Base-by-base conservation (phyloP, 371 early-diverging fungal species). In the Mortierella sp. region DNA sequence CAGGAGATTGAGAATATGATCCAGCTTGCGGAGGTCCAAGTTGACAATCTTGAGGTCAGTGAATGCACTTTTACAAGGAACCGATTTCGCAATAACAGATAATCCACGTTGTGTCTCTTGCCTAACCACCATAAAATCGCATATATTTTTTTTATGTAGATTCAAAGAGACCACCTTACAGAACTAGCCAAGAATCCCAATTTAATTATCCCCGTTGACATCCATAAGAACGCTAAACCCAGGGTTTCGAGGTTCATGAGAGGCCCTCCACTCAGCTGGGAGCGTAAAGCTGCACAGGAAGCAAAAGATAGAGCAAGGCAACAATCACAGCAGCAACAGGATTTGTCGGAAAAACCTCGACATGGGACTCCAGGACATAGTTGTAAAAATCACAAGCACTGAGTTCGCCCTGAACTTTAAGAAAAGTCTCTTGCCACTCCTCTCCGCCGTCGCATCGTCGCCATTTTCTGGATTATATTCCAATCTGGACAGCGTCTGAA, bases 141-240 rank as follows among this genome's bases (percentile, higher is more conserved):
- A n/a, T n/a, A n/a, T n/a, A n/a, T 13, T 43, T 1, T 66, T 35
- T 26, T 59, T 8, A 3, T 22, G 12, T 28, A 80, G 81, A 80
- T 80, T 29, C 81, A 80, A 54, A 51, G 68, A 37, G 75, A 80
- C 34, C 81, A 80, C 31, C 61, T 80, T 29, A 75, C 75, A n/a
- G 81, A 80, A 40, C 51, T 80, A 23, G 34, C 81, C 58, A 80
- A 75, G 68, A 80, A 80, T 32, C 81, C 81, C 13, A 80, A 80
- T 53, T 28, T 80, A 49, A 67, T 80, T 37, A 80, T 80, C 31
- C 81, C 81, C 0, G 81, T 80, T 19, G 81, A 80, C 57, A 80
- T 80, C 31, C 64, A 80, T 62, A 75, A 74, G 68, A 65, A 80
- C 47, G 81, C 81, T 4, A 71, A 68, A 22, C 81, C 75, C 59